Evolutionary conservation across 768 basidiomycete species (phyloP), one percentile per base, ranked within the genome.

Genomic region (Tulasnella sp.): DNA sequence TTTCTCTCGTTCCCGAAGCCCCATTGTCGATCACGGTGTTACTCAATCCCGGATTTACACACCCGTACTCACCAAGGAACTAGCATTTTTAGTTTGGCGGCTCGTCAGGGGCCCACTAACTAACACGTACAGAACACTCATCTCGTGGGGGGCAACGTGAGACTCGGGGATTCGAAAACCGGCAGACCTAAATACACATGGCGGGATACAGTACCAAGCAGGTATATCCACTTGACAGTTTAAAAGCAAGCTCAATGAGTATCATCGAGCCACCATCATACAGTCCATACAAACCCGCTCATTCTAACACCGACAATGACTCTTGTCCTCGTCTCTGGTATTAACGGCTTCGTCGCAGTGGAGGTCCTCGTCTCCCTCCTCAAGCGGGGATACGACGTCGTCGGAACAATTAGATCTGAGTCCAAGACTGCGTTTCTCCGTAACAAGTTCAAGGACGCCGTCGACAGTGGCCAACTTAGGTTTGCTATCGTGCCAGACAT

Each of bases 341-440:
- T 89, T 15, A 89, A 88, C 80, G 89, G 90, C 37, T 91, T 86
- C 82, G 86, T 91, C 77, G 89, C 89, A n/a, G 83, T 85, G 10
- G 91, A 91, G 88, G 85, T 91, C 73, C 88, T 89, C 29, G 84
- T 85, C 55, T 81, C 80, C 10, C 85, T 92, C n/a, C 87, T 94
- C 16, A 88, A 91, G 79, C 84, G 85, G 7, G 73, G 73, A 55
- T 74, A 74, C 44, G 44, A 44, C 40, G 46, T 74, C 73, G 73
- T 74, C 11, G 73, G 73, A 35, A 74, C 73, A 2, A 32, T 74
- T 18, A 39, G 73, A 35, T 74, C 73, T 26, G 44, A 44, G 5
- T 74, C 73, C 73, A 74, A 74, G 44, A 55, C 73, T 15, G 44
- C 44, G 0, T 74, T 42, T 20, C 44, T 74, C 18, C 44, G 51